Percentiles rank a stretch among this genome's conserved stretches.
Conservation (phyloP, 2,329 filamentous ascomycete genomes). For the Coniochaeta ligniaria region DNA sequence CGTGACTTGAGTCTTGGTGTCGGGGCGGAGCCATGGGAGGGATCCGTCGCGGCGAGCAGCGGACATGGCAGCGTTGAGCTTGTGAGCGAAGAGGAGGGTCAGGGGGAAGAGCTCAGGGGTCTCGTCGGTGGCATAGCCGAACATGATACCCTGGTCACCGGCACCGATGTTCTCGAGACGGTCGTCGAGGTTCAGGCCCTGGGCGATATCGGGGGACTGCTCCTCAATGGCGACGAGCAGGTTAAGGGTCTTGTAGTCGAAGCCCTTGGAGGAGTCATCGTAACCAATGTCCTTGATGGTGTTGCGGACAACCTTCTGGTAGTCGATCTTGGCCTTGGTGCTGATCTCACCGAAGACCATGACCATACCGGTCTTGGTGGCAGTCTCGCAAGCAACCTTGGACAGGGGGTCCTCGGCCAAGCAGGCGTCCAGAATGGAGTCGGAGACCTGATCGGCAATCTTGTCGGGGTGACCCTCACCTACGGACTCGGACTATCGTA, state of each 20-base stretch:
- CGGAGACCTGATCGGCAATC: slow-evolving; percentile 97
- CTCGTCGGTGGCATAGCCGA: slow-evolving; percentile 99
- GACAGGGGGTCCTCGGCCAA: slow-evolving; percentile 89
- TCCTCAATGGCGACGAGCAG: slow-evolving; percentile 98
- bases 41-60: slow-evolving; percentile 79
- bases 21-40: slow-evolving; percentile 90
- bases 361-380: slow-evolving; percentile 99
- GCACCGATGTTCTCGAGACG: slow-evolving; percentile 96
- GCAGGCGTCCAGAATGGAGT: slow-evolving; percentile 98
- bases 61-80: slow-evolving; percentile 93
- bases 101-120: slow-evolving; percentile 95
- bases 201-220: slow-evolving; percentile 97
- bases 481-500: slow-evolving; percentile 70
- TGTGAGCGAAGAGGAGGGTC: slow-evolving; percentile 89
- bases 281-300: slow-evolving; percentile 99
- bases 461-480: slow-evolving; percentile 92
- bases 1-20: slow-evolving; percentile 99
- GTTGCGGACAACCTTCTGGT: slow-evolving; percentile 93
- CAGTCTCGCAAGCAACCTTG: slow-evolving; percentile 98
- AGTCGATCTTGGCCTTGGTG: slow-evolving; percentile 92
- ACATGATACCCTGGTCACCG: slow-evolving; percentile 99
- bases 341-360: slow-evolving; percentile 99
- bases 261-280: slow-evolving; percentile 93
- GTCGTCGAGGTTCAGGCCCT: slow-evolving; percentile 97
- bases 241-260: slow-evolving; percentile 99